Base-by-base conservation (phyloP, 164 flowering plant species). In the Akebia trifoliata region DNA sequence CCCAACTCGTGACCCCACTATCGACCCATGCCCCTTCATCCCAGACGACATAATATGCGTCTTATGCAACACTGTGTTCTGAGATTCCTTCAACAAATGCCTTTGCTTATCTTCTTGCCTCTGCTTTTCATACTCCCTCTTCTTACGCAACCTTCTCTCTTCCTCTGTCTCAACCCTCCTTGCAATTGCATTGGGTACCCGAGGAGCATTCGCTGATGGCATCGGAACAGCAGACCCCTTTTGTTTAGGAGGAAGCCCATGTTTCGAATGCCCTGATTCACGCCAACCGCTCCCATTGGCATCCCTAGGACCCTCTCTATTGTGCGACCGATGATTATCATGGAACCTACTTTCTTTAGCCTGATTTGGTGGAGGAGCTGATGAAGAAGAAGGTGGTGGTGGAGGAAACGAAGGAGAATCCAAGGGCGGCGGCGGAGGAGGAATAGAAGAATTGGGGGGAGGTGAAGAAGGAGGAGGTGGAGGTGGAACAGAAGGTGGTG, bases 91-190 rank as follows among this genome's bases (percentile, higher is more conserved):
- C 66, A 81, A 49, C 49, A 77, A 82, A 50, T 80, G 85, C 68
- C 73, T 80, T 38, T 79, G 83, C 76, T 78, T 86, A 71, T 89
- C 90, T 39, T 82, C 93, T 39, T 81, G 87, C 78, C 72, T 78
- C 61, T 78, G 88, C 76, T 83, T 84, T 72, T 90, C 99, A 50
- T 69, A 77, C 70, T 93, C 97, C 70, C 76, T 84, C 84, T 80
- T 90, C 76, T 90, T 93, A 55, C 99, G 68, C 63, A 79, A 34
- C 69, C 85, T 76, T 72, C 95, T 81, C 68, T 93, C 95, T 38
- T 93, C 99, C 60, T 93, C 99, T 0, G 96, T 85, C 81, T 90
- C 97, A 60, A 76, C 77, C 66, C 91, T 78, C 43, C 83, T 84
- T 2, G 62, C 35, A 47, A 72, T 73, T 10, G 77, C 82, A 74